Percentiles rank a stretch among this genome's conserved stretches.
Conservation (phyloP, 192 early-diverging fungal genomes). For the Coemansia sp. region DNA sequence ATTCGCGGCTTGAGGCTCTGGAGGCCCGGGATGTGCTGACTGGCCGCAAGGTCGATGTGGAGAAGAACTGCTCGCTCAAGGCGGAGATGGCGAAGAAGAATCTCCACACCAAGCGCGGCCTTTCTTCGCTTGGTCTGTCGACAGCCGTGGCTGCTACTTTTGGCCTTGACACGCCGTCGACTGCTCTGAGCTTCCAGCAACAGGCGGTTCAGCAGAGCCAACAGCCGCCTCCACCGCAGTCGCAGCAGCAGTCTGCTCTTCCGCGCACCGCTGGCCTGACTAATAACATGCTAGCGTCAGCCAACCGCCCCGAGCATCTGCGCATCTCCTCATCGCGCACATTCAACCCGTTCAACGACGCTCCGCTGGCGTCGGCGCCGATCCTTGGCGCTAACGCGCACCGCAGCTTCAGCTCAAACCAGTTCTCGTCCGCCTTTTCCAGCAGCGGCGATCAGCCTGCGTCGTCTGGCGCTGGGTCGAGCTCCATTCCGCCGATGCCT, state of each 20-base stretch:
- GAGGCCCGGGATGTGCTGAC: conserved; percentile 89
- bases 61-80: conserved; percentile 84
- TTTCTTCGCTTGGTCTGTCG: conserved; percentile 52
- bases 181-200: conserved; percentile 21
- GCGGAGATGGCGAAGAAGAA: conserved; percentile 99
- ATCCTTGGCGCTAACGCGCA: conserved; percentile 43
- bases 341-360: conserved; percentile 54
- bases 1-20: conserved; percentile 84
- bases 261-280: conserved; percentile 40
- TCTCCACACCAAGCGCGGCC: conserved; percentile 85
- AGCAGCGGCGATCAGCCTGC: conserved; percentile 16
- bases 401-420: conserved; percentile 22
- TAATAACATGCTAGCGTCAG: conserved; percentile 40
- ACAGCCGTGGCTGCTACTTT: conserved; percentile 42
- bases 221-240: conserved; percentile 4
- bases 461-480: conserved; percentile 16
- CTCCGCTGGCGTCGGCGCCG: conserved; percentile 49
- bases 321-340: conserved; percentile 43
- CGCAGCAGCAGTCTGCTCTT: conserved; percentile 17
- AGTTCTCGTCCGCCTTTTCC: conserved; percentile 43
- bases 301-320: conserved; percentile 46
- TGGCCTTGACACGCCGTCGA: conserved; percentile 41
- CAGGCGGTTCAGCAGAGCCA: conserved; percentile 5
- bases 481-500: conserved; percentile 21
- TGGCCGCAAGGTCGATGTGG: conserved; percentile 90